Percentiles rank a stretch among this genome's conserved stretches.
These are phyloP conservation scores for Chloranthus sessilifolius DNA, from an alignment of 164 flowering plant genomes.

Conservation along the genomic window DNA sequence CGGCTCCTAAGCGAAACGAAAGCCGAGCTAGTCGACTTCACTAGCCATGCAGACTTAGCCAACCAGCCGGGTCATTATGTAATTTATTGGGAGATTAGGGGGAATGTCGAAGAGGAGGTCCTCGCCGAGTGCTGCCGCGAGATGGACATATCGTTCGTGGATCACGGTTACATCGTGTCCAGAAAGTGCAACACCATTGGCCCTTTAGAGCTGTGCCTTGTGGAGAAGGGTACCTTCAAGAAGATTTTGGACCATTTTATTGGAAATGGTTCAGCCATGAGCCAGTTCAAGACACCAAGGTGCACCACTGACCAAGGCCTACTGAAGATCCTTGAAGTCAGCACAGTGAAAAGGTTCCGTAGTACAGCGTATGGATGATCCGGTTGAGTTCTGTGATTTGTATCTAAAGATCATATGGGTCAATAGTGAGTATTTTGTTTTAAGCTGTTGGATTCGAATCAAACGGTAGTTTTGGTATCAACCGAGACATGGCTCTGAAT, in stretches of 20 bases:
- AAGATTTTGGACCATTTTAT: conserved; percentile 70
- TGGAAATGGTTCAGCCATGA: conserved; percentile 64
- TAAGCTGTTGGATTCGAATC: too few relatives aligned
- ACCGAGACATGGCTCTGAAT: too few relatives aligned
- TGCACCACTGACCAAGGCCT: conserved; percentile 56
- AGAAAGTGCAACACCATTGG: conserved; percentile 64
- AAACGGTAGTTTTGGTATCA: too few relatives aligned
- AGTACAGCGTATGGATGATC: conserved; percentile 63
- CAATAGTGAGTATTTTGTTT: too few relatives aligned
- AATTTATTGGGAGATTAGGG: conserved; percentile 84
- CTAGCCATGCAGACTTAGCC: conserved; percentile 61
- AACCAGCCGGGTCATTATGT: conserved; percentile 71
- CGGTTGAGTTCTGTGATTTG: too few relatives aligned
- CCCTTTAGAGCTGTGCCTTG: conserved; percentile 76
- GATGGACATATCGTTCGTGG: conserved; percentile 74
- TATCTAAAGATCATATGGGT: too few relatives aligned
- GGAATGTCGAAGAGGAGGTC: conserved; percentile 49
- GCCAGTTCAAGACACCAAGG: conserved; percentile 95
- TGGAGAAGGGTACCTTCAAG: conserved; percentile 73
- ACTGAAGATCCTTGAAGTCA: conserved; percentile 46
- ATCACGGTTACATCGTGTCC: conserved; percentile 75
- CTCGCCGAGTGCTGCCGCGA: conserved; percentile 56
- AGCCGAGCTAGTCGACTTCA: conserved; percentile 80
- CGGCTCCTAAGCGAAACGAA: conserved; percentile 28
- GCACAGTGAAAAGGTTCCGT: conserved; percentile 42